Percentiles rank a stretch among this genome's conserved stretches.
Conservation (phyloP, 1,284 basidiomycete genomes). For the Inonotus hispidus region DNA sequence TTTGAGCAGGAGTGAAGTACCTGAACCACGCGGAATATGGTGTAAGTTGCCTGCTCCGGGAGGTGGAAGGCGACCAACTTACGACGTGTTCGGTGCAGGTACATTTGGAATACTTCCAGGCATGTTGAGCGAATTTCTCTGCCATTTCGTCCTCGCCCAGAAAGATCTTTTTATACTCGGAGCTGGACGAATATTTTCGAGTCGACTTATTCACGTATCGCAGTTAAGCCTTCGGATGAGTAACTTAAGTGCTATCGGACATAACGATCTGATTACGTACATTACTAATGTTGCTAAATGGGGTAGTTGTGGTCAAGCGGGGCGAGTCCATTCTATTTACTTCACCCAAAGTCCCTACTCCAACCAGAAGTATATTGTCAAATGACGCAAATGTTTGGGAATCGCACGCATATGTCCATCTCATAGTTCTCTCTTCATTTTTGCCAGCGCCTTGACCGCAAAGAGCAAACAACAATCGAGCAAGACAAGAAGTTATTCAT, state of each 20-base stretch:
- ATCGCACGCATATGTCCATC: no score
- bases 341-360: no score
- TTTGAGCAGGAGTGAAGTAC: constrained; percentile 52
- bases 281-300: no score
- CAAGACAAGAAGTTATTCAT: no score
- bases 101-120: constrained; percentile 4
- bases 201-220: neutral
- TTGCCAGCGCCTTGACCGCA: no score
- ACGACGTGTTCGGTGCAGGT: constrained; percentile 12
- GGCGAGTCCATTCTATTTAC: no score
- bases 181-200: neutral
- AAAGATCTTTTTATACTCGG: neutral
- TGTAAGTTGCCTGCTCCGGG: neutral
- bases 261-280: neutral
- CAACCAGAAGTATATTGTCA: no score
- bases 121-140: neutral
- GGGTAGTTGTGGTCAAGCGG: no score
- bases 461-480: no score
- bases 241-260: neutral
- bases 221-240: neutral
- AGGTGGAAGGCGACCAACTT: neutral
- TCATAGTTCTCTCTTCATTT: no score
- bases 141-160: neutral
- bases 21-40: neutral
- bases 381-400: no score